Evolutionary conservation across 768 basidiomycete species (phyloP), one percentile per base, ranked within the genome.

Genomic region (Pulveroboletus ravenelii): DNA sequence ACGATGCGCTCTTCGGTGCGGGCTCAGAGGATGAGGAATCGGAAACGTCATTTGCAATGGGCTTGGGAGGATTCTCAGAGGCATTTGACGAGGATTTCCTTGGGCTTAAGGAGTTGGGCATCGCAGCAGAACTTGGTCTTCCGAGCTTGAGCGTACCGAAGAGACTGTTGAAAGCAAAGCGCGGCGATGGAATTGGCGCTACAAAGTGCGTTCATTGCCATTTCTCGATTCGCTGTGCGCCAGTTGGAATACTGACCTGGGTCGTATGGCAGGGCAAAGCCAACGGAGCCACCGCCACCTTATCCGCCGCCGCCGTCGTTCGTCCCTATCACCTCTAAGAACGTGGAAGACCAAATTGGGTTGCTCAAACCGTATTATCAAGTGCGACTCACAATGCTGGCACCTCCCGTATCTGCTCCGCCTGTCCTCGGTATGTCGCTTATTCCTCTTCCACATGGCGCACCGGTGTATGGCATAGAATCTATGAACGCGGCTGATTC

Each of bases 61-160:
- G 93, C 46, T 20, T 67, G 56, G 64, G 64, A n/a, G 87, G 89
- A 60, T 93, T 95, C 65, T 85, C 90, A 0, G 89, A 92, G 45
- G 76, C 83, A 14, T 77, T 94, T 14, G 93, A 93, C 30, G 93
- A 93, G 59, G 94, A 98, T 66, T 95, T 94, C 70, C 78, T 97
- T 12, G 94, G 94, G 10, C 75, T 97, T 25, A 79, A 82, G 44
- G 92, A 89, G 62, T 72, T 93, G 39, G 94, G 93, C 29, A 90
- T 96, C 45, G 93, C 91, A 18, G 79, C 78, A 38, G 94, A 96
- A 62, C 76, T 88, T 44, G 90, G 89, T 13, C 72, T 95, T 53
- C 78, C 85, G 14, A 85, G 78, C 56, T 77, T 97, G 47, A 79
- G 76, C 15, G 78, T 95, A 32, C 94, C 94, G 10, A 85, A 84